These are phyloP conservation scores for Otatea glauca DNA, from an alignment of 176 grass and related monocot species.

Conservation along the genomic window DNA sequence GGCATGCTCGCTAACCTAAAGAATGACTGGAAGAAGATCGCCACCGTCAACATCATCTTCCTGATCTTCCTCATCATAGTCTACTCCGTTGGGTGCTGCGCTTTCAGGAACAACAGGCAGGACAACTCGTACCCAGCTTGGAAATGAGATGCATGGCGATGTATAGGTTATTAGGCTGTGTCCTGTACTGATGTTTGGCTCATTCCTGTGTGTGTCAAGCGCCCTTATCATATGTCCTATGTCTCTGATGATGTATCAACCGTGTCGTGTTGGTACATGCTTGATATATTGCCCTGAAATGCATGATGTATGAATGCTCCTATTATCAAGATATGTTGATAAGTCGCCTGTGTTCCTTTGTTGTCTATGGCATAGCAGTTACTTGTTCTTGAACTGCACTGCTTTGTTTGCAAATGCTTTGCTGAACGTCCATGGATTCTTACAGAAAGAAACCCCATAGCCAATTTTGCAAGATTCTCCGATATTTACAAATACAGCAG, in stretches of 20 bases:
- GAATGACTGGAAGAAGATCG: slow-evolving; percentile 95
- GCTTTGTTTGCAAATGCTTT: not conserved
- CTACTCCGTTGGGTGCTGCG: slow-evolving; percentile 86
- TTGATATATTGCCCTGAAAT: not conserved
- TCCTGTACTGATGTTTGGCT: not conserved
- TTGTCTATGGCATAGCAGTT: not conserved
- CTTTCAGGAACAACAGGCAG: slow-evolving; percentile 83
- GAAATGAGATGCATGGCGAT: slow-evolving; percentile 48
- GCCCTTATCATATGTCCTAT: not conserved
- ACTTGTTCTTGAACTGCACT: not conserved
- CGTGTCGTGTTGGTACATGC: not conserved
- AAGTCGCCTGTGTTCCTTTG: not conserved
- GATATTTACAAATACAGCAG: not conserved
- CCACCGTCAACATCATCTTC: slow-evolving; percentile 76
- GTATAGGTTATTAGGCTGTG: slow-evolving; percentile 4
- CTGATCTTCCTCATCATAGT: slow-evolving; percentile 81
- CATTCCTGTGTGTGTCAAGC: not conserved
- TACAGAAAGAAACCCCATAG: not conserved
- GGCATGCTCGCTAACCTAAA: slow-evolving; percentile 89
- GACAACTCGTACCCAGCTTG: slow-evolving; percentile 63
- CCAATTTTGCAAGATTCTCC: not conserved
- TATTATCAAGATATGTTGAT: slow-evolving; percentile 22
- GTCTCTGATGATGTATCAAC: not conserved
- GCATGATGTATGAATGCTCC: not conserved
- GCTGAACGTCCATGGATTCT: not conserved